phyloP scores from a whole-genome alignment of 2,329 filamentous ascomycete species.

The Annulohypoxylon truncatum region DNA sequence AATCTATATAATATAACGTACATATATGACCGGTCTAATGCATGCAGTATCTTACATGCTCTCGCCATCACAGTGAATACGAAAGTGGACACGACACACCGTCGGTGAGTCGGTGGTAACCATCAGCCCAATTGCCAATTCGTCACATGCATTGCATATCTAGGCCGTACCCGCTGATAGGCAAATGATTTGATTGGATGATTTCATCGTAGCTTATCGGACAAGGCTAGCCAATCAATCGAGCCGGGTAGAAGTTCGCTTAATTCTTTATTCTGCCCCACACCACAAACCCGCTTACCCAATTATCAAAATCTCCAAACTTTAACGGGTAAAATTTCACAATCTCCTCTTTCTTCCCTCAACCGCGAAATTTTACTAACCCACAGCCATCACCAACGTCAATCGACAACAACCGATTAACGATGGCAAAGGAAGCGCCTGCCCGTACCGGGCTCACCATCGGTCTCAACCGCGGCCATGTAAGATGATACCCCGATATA shows the following conservation, averaged over 20 bases:
- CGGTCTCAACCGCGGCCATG: conserved; percentile 72
- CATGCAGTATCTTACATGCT: conserved; percentile 15
- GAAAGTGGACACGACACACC: conserved; percentile 11
- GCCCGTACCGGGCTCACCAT: conserved; percentile 69
- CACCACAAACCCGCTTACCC: conserved; percentile 35
- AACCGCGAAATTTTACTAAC: conserved; percentile 46
- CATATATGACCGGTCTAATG: conserved; percentile 9
- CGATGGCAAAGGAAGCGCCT: conserved; percentile 70
- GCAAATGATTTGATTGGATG: conserved; percentile 9
- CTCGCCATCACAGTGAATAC: conserved; percentile 4
- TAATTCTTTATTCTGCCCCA: conserved; percentile 32
- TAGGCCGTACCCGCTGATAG: conserved; percentile 13
- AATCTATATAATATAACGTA: not conserved
- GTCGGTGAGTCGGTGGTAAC: conserved; percentile 29
- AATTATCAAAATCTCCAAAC: conserved; percentile 40
- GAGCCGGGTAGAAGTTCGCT: conserved; percentile 25
- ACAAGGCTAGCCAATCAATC: conserved; percentile 36
- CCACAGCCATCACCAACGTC: conserved; percentile 43
- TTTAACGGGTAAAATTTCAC: conserved; percentile 24
- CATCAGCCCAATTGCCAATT: not conserved
- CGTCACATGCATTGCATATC: conserved; percentile 14
- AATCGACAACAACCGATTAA: conserved; percentile 46
- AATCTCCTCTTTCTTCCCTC: conserved; percentile 30
- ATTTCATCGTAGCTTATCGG: conserved; percentile 8
- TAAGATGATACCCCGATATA: conserved; percentile 57